Evolutionary conservation across 139 green algal genomes (phyloP).

Genomic region (Micractinium sp.): DNA sequence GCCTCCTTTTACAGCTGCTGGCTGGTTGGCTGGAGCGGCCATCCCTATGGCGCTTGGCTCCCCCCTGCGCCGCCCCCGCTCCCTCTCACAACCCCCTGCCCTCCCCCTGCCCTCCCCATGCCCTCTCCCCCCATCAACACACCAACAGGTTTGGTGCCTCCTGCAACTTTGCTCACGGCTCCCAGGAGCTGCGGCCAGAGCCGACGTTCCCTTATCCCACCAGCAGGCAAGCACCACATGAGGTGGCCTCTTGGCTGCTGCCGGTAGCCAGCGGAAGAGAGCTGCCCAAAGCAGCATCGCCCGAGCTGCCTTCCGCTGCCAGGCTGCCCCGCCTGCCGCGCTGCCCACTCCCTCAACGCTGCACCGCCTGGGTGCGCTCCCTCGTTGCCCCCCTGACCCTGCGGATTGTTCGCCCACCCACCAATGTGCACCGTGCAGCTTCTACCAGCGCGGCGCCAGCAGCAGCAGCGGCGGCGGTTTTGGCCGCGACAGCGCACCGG

Average conservation of each 20-base stretch:
- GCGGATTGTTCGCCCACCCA: no score
- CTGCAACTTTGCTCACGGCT: constrained; percentile 24
- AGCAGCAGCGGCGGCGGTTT: not conserved
- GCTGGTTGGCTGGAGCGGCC: not conserved
- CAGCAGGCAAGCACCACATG: not conserved
- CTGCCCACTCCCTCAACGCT: not conserved
- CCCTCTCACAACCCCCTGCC: not conserved
- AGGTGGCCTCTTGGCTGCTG: not conserved
- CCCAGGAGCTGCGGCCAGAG: not conserved
- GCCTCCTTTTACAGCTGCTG: not conserved
- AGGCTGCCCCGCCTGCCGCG: no score
- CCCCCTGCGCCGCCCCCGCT: not conserved
- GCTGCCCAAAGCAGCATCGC: not conserved
- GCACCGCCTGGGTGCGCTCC: not conserved
- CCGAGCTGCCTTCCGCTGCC: not conserved
- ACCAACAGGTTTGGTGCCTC: not conserved
- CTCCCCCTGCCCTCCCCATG: not conserved
- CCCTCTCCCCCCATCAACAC: not conserved
- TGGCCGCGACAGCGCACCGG: no score
- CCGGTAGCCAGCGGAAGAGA: no score
- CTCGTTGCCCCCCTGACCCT: no score
- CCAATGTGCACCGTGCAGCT: not conserved
- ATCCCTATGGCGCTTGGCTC: not conserved
- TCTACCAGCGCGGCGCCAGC: not conserved
- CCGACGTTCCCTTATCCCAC: not conserved